Evolutionary conservation across 1,139 yeast species (phyloP).

Genomic region (Hanseniaspora uvarum): DNA sequence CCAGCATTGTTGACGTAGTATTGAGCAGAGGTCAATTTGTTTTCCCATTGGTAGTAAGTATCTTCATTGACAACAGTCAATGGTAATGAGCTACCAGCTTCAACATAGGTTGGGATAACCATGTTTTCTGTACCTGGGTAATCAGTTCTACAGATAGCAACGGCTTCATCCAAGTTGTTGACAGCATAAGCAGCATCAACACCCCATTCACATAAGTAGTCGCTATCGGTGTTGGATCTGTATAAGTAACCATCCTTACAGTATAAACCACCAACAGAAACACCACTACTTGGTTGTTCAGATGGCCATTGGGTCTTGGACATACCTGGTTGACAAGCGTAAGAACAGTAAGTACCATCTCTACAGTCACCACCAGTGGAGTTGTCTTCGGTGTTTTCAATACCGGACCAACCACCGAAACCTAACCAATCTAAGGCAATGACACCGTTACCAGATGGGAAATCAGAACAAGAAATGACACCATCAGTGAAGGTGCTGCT

Average conservation of each 20-base stretch:
- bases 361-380: slow-evolving; percentile 57
- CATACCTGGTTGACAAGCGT: slow-evolving; percentile 94
- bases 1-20: slow-evolving; percentile 97
- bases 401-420: slow-evolving; percentile 87
- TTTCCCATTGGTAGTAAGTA: slow-evolving; percentile 71
- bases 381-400: slow-evolving; percentile 53
- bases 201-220: slow-evolving; percentile 81
- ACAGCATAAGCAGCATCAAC: slow-evolving; percentile 55
- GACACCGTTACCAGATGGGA: slow-evolving; percentile 92
- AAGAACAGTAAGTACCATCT: slow-evolving; percentile 90
- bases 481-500: slow-evolving; percentile 67
- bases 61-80: slow-evolving; percentile 71
- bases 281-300: slow-evolving; percentile 73
- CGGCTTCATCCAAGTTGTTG: slow-evolving; percentile 50
- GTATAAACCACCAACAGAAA: slow-evolving; percentile 77
- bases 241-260: slow-evolving; percentile 73
- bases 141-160: slow-evolving; percentile 92
- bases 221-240: slow-evolving; percentile 55
- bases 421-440: slow-evolving; percentile 70
- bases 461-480: slow-evolving; percentile 55
- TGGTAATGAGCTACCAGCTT: slow-evolving; percentile 54
- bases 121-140: slow-evolving; percentile 98
- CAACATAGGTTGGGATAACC: slow-evolving; percentile 81
- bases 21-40: slow-evolving; percentile 80
- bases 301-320: slow-evolving; percentile 96